These are phyloP conservation scores for Ceratocystis colombiana DNA, from an alignment of 2,329 filamentous ascomycete species.

Conservation along the genomic window DNA sequence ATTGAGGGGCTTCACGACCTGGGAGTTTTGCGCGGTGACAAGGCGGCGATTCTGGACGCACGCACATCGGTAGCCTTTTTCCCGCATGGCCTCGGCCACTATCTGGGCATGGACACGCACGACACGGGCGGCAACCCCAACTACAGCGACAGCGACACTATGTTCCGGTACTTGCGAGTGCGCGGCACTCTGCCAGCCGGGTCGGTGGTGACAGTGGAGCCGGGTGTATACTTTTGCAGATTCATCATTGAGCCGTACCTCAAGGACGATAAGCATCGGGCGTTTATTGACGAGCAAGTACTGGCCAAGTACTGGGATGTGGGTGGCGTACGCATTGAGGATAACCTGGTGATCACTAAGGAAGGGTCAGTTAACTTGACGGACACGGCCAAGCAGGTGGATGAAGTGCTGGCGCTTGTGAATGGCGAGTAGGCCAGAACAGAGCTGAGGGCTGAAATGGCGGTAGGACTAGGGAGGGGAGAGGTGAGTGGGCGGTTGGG, in stretches of 20 bases:
- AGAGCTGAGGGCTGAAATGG: neutral
- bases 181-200: constrained; percentile 64
- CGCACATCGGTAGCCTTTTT: constrained; percentile 85
- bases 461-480: neutral
- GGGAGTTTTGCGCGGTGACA: constrained; percentile 59
- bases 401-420: constrained; percentile 42
- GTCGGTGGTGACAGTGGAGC: constrained; percentile 87
- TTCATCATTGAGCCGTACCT: constrained; percentile 80
- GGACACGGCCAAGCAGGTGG: constrained; percentile 57
- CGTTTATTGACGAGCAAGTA: constrained; percentile 65
- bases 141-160: constrained; percentile 64
- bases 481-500: neutral
- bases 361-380: constrained; percentile 63
- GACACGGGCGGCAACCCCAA: constrained; percentile 72
- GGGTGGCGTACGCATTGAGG: constrained; percentile 61
- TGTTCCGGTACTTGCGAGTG: constrained; percentile 81
- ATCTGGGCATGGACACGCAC: constrained; percentile 86
- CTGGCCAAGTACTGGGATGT: constrained; percentile 74
- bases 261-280: constrained; percentile 57
- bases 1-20: constrained; percentile 68
- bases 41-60: constrained; percentile 62
- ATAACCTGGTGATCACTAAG: constrained; percentile 63
- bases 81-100: constrained; percentile 83
- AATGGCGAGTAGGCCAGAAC: constrained; percentile 18
- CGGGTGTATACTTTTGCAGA: constrained; percentile 82